phyloP scores from a whole-genome alignment of 352 stramenopile genomes.

The Blastocystis sp. region DNA sequence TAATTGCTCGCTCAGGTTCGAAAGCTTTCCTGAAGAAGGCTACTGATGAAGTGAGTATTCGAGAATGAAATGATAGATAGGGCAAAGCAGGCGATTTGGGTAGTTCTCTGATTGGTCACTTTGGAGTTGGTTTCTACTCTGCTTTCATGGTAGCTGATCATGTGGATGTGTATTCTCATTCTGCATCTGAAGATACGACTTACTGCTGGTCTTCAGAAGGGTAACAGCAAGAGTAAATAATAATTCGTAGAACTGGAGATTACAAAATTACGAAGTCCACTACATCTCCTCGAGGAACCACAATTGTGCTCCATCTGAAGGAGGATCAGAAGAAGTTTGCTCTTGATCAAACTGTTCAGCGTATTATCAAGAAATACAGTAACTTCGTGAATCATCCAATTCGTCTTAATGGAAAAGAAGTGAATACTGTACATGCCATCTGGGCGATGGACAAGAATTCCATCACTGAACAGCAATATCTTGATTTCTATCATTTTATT shows the following conservation, averaged over 20 bases:
- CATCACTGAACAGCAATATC: conserved; percentile 92
- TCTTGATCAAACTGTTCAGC: conserved; percentile 83
- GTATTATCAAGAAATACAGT: conserved; percentile 96
- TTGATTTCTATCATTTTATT: conserved; percentile 94
- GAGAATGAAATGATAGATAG: conserved; percentile 13
- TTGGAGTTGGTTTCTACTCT: conserved; percentile 99
- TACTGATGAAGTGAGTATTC: conserved; percentile 74
- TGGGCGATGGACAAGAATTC: conserved; percentile 92
- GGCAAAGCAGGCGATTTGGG: conserved; percentile 70
- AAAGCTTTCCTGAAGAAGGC: conserved; percentile 92
- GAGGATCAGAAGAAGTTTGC: conserved; percentile 88
- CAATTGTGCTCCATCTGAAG: conserved; percentile 95
- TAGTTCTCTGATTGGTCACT: conserved; percentile 88
- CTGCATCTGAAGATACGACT: conserved; percentile 65
- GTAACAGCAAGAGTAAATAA: background rate
- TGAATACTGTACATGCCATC: conserved; percentile 96
- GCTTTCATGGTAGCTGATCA: conserved; percentile 97
- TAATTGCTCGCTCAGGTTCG: conserved; percentile 93
- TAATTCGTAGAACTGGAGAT: conserved; percentile 70
- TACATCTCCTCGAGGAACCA: conserved; percentile 82
- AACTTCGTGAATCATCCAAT: conserved; percentile 99
- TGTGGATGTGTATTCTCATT: conserved; percentile 83
- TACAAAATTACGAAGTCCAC: conserved; percentile 77
- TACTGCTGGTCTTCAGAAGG: conserved; percentile 79
- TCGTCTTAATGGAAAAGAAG: conserved; percentile 88